Percentiles rank a stretch among this genome's conserved stretches.
Conservation (phyloP, 140 eudicot species). For the Oenanthe javanica region DNA sequence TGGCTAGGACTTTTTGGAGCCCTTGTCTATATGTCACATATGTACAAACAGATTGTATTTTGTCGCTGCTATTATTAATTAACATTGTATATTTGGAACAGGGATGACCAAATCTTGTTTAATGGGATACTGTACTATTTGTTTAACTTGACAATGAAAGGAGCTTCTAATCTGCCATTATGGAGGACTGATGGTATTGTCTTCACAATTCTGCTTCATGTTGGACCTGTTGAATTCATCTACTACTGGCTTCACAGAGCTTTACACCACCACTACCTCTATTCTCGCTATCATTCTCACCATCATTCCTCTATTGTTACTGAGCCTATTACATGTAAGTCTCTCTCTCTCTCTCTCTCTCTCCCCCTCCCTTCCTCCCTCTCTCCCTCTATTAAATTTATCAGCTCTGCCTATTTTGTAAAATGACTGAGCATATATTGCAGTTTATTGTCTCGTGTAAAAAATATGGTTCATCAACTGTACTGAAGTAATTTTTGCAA, state of each 20-base stretch:
- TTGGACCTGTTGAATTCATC: slow-evolving; percentile 58
- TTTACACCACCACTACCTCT: slow-evolving; percentile 77
- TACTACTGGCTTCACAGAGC: slow-evolving; percentile 92
- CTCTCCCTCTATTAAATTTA: too few relatives aligned
- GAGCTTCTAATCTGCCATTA: slow-evolving; percentile 24
- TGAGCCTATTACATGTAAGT: slow-evolving; percentile 78
- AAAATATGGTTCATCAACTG: too few relatives aligned
- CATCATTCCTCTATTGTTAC: slow-evolving; percentile 82
- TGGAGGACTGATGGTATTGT: slow-evolving; percentile 74
- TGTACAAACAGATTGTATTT: background rate
- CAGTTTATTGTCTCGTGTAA: too few relatives aligned
- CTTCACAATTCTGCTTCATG: slow-evolving; percentile 40
- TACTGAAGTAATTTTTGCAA: too few relatives aligned
- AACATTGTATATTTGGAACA: background rate
- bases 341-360: background rate
- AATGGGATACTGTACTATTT: slow-evolving; percentile 45
- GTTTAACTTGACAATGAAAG: slow-evolving; percentile 1
- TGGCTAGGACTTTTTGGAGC: too few relatives aligned
- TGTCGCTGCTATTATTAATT: background rate
- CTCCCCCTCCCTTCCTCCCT: background rate
- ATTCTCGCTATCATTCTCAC: slow-evolving; percentile 77
- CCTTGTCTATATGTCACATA: too few relatives aligned
- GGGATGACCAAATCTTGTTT: slow-evolving; percentile 82
- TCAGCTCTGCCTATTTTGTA: too few relatives aligned
- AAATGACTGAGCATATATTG: too few relatives aligned